phyloP scores from a whole-genome alignment of 768 basidiomycete genomes.

The Lentinula lateritia region DNA sequence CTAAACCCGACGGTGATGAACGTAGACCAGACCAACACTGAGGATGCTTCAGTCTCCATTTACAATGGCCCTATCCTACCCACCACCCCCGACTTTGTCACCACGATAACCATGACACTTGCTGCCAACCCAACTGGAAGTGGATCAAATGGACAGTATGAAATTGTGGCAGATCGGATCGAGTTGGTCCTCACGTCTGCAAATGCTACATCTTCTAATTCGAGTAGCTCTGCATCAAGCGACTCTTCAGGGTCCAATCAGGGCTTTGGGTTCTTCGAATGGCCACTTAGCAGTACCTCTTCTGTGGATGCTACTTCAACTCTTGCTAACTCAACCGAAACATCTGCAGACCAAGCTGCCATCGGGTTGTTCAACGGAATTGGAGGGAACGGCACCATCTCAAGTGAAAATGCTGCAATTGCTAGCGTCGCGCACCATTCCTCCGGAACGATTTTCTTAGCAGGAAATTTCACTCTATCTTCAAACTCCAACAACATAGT shows the following conservation, averaged over 20 bases:
- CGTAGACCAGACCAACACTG: slow-evolving; percentile 64
- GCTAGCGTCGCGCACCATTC: slow-evolving; percentile 60
- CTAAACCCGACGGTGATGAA: slow-evolving; percentile 61
- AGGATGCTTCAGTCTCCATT: slow-evolving; percentile 56
- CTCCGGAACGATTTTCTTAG: slow-evolving; percentile 65
- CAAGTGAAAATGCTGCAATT: slow-evolving; percentile 34
- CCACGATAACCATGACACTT: slow-evolving; percentile 72
- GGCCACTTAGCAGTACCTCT: slow-evolving; percentile 48
- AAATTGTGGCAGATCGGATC: slow-evolving; percentile 83
- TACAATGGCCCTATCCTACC: slow-evolving; percentile 86
- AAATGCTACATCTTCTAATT: slow-evolving; percentile 31
- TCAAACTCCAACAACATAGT: slow-evolving; percentile 70
- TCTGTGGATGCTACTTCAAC: slow-evolving; percentile 53
- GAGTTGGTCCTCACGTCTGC: slow-evolving; percentile 70
- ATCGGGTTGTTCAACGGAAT: slow-evolving; percentile 56
- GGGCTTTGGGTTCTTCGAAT: slow-evolving; percentile 89
- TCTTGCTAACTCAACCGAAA: slow-evolving; percentile 67
- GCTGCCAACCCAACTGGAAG: slow-evolving; percentile 57
- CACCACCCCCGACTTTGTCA: slow-evolving; percentile 62
- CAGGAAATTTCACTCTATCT: slow-evolving; percentile 66
- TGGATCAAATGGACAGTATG: slow-evolving; percentile 64
- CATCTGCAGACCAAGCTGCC: slow-evolving; percentile 58
- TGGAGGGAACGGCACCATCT: slow-evolving; percentile 37
- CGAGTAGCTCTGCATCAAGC: slow-evolving; percentile 25
- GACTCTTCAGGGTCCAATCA: slow-evolving; percentile 27